These are phyloP conservation scores for Scedosporium minutisporum DNA, from an alignment of 2,329 filamentous ascomycete species.

Conservation along the genomic window DNA sequence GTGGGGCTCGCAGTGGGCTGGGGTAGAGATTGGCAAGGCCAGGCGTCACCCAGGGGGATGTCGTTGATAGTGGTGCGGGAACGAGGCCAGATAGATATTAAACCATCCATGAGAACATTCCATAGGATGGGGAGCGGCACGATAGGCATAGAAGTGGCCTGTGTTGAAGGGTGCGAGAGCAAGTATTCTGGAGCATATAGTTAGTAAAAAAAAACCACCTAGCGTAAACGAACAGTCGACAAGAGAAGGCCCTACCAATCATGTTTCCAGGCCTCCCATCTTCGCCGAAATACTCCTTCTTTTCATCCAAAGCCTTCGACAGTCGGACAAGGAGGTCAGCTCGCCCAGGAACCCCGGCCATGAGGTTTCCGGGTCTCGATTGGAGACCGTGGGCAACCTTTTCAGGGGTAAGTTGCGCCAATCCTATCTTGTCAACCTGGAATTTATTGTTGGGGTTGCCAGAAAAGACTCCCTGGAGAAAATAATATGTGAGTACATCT, in stretches of 20 bases:
- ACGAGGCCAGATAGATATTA: constrained; percentile 79
- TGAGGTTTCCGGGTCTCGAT: constrained; percentile 67
- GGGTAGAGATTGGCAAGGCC: constrained; percentile 81
- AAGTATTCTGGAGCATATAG: constrained; percentile 61
- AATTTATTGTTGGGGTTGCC: constrained; percentile 70
- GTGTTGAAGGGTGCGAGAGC: constrained; percentile 82
- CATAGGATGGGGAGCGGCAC: constrained; percentile 81
- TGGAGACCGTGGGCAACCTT: constrained; percentile 75
- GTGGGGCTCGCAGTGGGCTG: constrained; percentile 26
- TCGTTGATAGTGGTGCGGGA: constrained; percentile 83
- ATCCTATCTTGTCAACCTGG: constrained; percentile 78
- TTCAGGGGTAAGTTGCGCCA: constrained; percentile 65
- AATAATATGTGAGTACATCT: background rate
- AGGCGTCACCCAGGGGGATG: constrained; percentile 81
- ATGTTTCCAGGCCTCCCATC: constrained; percentile 86
- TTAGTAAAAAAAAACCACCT: constrained; percentile 13
- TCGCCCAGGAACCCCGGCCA: constrained; percentile 78
- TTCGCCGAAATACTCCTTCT: constrained; percentile 73
- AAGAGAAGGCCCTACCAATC: constrained; percentile 53
- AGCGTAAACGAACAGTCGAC: background rate
- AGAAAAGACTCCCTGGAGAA: constrained; percentile 64
- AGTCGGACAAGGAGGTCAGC: constrained; percentile 70
- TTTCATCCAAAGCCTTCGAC: constrained; percentile 61
- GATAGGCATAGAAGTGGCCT: constrained; percentile 80
- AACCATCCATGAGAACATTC: constrained; percentile 79